Conservation (phyloP, 345 rosid genomes). For the Eucalyptus dawsonii region DNA sequence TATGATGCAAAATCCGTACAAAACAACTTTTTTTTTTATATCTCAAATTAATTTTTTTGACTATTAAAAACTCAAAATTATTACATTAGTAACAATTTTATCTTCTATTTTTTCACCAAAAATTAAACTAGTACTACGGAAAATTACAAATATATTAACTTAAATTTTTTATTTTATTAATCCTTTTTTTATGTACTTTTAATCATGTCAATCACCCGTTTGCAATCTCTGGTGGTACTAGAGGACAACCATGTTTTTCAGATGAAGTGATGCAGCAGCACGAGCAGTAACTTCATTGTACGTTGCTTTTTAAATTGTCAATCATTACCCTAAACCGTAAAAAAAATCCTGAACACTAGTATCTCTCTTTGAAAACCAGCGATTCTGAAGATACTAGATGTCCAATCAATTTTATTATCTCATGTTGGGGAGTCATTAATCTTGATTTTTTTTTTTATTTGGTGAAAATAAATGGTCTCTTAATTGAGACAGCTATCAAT, state of each 20-base stretch:
- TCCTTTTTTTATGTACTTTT: background rate
- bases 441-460: background rate
- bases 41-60: background rate
- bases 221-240: background rate
- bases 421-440: background rate
- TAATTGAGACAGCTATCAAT: background rate
- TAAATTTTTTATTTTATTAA: no score
- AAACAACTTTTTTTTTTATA: background rate
- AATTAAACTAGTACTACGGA: accelerated
- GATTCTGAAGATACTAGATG: background rate
- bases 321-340: background rate
- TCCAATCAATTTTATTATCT: background rate
- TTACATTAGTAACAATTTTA: accelerated
- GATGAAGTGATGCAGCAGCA: background rate
- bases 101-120: accelerated
- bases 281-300: background rate
- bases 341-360: background rate
- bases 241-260: background rate
- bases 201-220: background rate
- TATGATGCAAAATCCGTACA: background rate
- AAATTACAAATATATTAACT: no score
- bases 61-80: no score
- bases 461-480: background rate
- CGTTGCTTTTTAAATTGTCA: background rate
- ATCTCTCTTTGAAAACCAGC: background rate